A percentile compares a stretch with the other conserved stretches of the same genome.
phyloP scores from a whole-genome alignment of 257 asterid genomes.

The Salvia hispanica region DNA sequence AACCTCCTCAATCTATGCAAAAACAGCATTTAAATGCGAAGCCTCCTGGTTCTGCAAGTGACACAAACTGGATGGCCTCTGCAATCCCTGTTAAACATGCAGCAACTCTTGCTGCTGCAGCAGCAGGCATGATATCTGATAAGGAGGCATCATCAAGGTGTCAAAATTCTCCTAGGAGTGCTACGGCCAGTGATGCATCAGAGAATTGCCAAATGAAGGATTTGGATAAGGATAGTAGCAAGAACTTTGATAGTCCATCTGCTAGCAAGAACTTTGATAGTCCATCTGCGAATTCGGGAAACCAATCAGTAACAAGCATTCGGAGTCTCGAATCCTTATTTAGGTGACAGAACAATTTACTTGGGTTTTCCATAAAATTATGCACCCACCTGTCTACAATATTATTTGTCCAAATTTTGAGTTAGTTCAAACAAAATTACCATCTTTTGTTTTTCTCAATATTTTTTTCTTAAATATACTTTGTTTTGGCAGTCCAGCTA shows the following conservation, averaged over 20 bases:
- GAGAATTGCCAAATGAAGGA: constrained; percentile 53
- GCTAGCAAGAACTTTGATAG: constrained; percentile 11
- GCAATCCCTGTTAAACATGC: constrained; percentile 73
- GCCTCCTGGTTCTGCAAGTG: constrained; percentile 48
- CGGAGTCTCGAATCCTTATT: constrained; percentile 69
- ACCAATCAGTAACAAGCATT: constrained; percentile 43
- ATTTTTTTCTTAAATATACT: constrained; percentile 20
- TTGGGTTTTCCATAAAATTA: constrained; percentile 14
- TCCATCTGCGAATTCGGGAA: constrained; percentile 24
- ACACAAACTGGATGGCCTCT: constrained; percentile 65
- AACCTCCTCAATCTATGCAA: constrained; percentile 44
- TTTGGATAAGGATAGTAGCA: constrained; percentile 50
- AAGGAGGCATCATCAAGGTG: constrained; percentile 64
- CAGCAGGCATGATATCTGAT: constrained; percentile 74
- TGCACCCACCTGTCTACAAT: constrained; percentile 8
- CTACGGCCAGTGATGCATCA: constrained; percentile 55
- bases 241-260: constrained; percentile 44
- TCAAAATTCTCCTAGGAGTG: constrained; percentile 59
- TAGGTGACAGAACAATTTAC: constrained; percentile 55
- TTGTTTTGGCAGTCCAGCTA: constrained; percentile 80
- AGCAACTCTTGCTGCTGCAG: constrained; percentile 69
- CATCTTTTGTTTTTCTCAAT: constrained; percentile 12
- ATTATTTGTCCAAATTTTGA: constrained; percentile 18
- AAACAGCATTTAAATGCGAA: constrained; percentile 34
- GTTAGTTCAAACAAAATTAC: constrained; percentile 17